Base-by-base conservation (phyloP, 768 basidiomycete species). In the Goffeauzyma gilvescens region DNA sequence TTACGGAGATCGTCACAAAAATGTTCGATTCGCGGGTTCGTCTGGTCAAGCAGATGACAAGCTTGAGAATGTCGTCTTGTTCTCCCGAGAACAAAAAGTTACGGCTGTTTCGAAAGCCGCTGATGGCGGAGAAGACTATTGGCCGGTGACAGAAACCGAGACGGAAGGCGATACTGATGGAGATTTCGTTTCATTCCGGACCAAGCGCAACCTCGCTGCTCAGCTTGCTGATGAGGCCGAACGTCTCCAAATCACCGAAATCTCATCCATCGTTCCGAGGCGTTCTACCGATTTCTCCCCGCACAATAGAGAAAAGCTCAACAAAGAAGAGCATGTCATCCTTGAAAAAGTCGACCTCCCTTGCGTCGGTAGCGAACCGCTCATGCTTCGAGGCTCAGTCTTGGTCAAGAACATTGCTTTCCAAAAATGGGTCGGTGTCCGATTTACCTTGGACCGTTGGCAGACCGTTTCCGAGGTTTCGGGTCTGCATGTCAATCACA, bases 361-460 rank as follows among this genome's bases (percentile, higher is more conserved):
- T 14, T 32, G 33, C 17, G 41, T 39, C 31, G 52, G 46, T 10
- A 44, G 53, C 10, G 67, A 66, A 33, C 63, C 58, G 7, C 50
- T 62, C 39, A 69, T 66, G 43, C 69, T 95, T 38, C 61, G 70
- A 18, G 90, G 90, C 25, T 69, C 67, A 27, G 73, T 82, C 30
- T 72, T 78, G 40, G 82, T 93, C 42, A 71, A 77, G 51, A 95
- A 96, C 59, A 55, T 93, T 32, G 75, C 83, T 8, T 96, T 75
- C 66, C 70, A 80, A 55, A 96, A 95, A 67, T 74, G 74, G 69
- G 71, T 96, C 40, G 78, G 76, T 9, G 74, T 86, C 24, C 75
- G 90, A 20, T 96, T 95, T 62, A 95, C 90, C 5, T 71, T 90
- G 55, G 90, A 96, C 62, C 70, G 70, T 49, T 96, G 90, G 90